Percentiles rank a stretch among this genome's conserved stretches.
phyloP scores from a whole-genome alignment of 108 stramenopile species.

The Cyclotella choctawhatcheeana region DNA sequence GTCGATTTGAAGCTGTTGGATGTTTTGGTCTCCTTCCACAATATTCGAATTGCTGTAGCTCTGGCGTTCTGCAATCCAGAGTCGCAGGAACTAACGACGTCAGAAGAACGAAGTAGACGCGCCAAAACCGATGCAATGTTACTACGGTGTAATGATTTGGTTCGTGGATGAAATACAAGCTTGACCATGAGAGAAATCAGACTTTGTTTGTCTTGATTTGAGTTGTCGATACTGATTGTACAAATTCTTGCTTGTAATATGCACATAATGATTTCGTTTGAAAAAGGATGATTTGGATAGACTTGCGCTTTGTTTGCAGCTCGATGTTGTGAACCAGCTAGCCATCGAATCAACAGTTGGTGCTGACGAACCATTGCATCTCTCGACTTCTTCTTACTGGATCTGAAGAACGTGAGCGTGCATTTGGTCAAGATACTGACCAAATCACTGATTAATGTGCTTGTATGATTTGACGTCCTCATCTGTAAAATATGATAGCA shows the following conservation, averaged over 20 bases:
- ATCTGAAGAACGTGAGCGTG: slow-evolving; percentile 16
- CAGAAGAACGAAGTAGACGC: slow-evolving; percentile 31
- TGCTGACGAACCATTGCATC: slow-evolving; percentile 35
- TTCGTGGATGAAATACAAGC: slow-evolving; percentile 36
- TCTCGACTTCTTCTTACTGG: neutral
- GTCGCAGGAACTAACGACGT: neutral
- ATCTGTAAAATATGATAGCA: slow-evolving; percentile 22
- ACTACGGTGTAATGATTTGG: slow-evolving; percentile 31
- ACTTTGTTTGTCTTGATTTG: slow-evolving; percentile 22
- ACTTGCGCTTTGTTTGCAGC: neutral
- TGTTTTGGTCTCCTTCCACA: slow-evolving; percentile 27
- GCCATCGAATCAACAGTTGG: slow-evolving; percentile 38
- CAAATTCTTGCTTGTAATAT: slow-evolving; percentile 30
- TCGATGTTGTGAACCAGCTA: neutral
- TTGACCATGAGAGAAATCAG: slow-evolving; percentile 32
- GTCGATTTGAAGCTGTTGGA: slow-evolving; percentile 12
- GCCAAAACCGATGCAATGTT: slow-evolving; percentile 28
- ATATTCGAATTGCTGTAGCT: slow-evolving; percentile 11
- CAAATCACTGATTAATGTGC: slow-evolving; percentile 21
- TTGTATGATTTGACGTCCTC: slow-evolving; percentile 6
- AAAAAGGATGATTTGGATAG: slow-evolving; percentile 35
- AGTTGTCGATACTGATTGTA: slow-evolving; percentile 13
- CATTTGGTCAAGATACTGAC: slow-evolving; percentile 11
- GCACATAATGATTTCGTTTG: slow-evolving; percentile 34
- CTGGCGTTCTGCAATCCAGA: slow-evolving; percentile 7